phyloP scores from a whole-genome alignment of 2,329 filamentous ascomycete genomes.

The Ophioceras dolichostomum region DNA sequence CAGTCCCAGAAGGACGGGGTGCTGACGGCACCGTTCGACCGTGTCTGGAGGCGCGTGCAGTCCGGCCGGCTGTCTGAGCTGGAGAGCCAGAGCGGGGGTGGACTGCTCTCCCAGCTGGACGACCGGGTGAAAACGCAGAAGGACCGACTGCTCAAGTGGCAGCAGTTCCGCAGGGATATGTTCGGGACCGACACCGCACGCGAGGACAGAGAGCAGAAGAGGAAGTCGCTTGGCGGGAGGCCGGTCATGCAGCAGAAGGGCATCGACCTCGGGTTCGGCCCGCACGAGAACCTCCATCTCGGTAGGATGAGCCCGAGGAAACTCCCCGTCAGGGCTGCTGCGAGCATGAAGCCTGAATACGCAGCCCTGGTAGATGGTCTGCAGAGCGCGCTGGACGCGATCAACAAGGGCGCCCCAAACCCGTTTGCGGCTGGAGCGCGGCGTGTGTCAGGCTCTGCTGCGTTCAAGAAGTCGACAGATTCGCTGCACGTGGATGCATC shows the following conservation, averaged over 20 bases:
- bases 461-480: not conserved
- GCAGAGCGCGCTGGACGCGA: slow-evolving; percentile 23
- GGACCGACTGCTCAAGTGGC: slow-evolving; percentile 60
- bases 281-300: slow-evolving; percentile 35
- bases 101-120: slow-evolving; percentile 61
- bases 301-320: slow-evolving; percentile 20
- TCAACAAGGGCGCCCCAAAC: slow-evolving; percentile 7
- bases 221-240: slow-evolving; percentile 5
- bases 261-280: slow-evolving; percentile 41
- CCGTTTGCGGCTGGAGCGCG: slow-evolving; percentile 1
- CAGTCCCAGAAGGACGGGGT: slow-evolving; percentile 45
- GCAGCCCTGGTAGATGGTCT: slow-evolving; percentile 26
- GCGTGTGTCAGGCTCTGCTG: slow-evolving; percentile 23
- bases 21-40: slow-evolving; percentile 54
- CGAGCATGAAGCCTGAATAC: slow-evolving; percentile 29
- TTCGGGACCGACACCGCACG: slow-evolving; percentile 20
- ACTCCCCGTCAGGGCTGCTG: slow-evolving; percentile 8
- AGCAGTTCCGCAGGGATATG: slow-evolving; percentile 45
- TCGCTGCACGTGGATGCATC: slow-evolving; percentile 3
- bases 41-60: slow-evolving; percentile 58
- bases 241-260: slow-evolving; percentile 18
- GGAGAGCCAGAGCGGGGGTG: slow-evolving; percentile 30
- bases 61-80: slow-evolving; percentile 44
- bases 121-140: slow-evolving; percentile 53
- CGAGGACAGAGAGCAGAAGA: slow-evolving; percentile 11